Evolutionary conservation across 345 rosid species (phyloP), one percentile per base, ranked within the genome.

Genomic region (Pistacia integerrima): DNA sequence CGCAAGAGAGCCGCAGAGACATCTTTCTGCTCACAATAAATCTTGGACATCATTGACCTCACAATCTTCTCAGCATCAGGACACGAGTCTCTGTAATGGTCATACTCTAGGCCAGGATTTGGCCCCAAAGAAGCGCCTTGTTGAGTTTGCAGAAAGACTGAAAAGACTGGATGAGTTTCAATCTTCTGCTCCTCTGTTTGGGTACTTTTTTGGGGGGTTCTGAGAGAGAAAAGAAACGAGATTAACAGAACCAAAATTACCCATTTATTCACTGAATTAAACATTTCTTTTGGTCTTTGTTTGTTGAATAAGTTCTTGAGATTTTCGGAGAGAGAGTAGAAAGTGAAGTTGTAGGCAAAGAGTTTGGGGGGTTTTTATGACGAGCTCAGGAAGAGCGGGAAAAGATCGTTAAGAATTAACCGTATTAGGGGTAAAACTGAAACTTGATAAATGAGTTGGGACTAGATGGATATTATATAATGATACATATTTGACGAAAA

Each of bases 51-150:
- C 5, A 60, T 60, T 10, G 59, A 67, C 33, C 82, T 75, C 35
- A 87, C 80, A 33, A 83, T 84, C 8, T 74, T 61, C 71, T 87
- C 88, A 3, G 86, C 88, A 13, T 67, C 67, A 4, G 90, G 88
- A 70, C 88, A 87, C 0, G 68, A 72, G 57, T 73, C 4, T 22
- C 85, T 80, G 20, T 87, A 87, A 70, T 74, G 85, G 65, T 87
- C 90, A 58, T 87, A 87, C 17, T 79, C 65, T 14, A 82, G 80
- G 74, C 1, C 41, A 48, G 77, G 82, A 66, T 0, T 46, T 13
- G 51, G 41, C 18, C 5, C 5, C 1, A 46, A 20, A 54, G 55
- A n/a, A 41, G 5, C 7, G 46, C 3, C 12, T 4, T 59, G 48
- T 48, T 54, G 14, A 12, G 10, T 35, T 41, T 74, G 65, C 2